phyloP scores from a whole-genome alignment of 257 asterid genomes.

The Solanum peruvianum region DNA sequence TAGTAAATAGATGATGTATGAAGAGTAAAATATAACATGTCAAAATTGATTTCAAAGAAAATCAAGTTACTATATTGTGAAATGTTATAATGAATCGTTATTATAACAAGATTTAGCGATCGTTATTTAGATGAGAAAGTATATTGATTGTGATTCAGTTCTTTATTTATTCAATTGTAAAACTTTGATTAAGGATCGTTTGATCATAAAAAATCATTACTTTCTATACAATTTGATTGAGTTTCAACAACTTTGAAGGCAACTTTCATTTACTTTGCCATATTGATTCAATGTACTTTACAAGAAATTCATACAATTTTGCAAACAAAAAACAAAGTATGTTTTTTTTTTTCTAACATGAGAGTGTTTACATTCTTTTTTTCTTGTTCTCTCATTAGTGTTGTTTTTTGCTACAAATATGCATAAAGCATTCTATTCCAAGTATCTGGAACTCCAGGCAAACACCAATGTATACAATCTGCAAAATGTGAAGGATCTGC shows the following conservation, averaged over 20 bases:
- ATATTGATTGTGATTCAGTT: too few relatives aligned
- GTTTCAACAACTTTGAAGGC: background rate
- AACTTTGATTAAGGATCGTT: rapidly evolving
- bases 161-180: background rate
- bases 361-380: background rate
- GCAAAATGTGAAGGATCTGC: constrained; percentile 58
- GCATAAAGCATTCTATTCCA: constrained; percentile 73
- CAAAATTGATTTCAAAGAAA: background rate
- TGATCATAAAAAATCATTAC: background rate
- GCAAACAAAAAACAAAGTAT: background rate
- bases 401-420: constrained; percentile 27
- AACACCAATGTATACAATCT: constrained; percentile 89
- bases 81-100: too few relatives aligned
- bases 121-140: background rate
- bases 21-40: background rate
- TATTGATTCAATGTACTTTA: background rate
- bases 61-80: background rate
- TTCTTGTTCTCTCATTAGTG: background rate
- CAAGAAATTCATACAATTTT: background rate
- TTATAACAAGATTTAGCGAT: rapidly evolving
- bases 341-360: background rate
- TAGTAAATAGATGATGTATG: too few relatives aligned
- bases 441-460: constrained; percentile 88
- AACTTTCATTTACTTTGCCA: background rate
- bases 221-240: background rate